Evolutionary conservation across 192 early-diverging fungal species (phyloP).

Genomic region (Gaertneriomyces sp.): DNA sequence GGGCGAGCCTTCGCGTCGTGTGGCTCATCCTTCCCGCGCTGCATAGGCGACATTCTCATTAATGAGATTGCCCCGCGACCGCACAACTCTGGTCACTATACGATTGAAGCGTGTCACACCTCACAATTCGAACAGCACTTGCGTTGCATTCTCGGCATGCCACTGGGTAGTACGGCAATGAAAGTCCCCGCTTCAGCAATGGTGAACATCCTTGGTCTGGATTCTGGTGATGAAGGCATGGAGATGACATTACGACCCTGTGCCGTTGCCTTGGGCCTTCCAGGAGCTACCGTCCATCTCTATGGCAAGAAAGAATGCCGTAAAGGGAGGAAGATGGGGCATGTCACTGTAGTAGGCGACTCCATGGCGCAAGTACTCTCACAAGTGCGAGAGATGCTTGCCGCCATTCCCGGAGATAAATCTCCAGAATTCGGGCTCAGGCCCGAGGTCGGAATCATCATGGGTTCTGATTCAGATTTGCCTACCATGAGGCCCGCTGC

Average conservation of each 20-base stretch:
- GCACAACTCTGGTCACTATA: conserved; percentile 99
- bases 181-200: conserved; percentile 91
- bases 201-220: conserved; percentile 91
- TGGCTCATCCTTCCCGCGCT: not conserved
- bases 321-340: conserved; percentile 94
- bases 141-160: conserved; percentile 85
- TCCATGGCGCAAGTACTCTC: conserved; percentile 74
- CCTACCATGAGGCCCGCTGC: conserved; percentile 91
- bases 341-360: conserved; percentile 89
- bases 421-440: conserved; percentile 7
- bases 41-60: conserved; percentile 69
- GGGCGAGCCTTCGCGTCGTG: not conserved
- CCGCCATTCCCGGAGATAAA: conserved; percentile 19
- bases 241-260: conserved; percentile 62
- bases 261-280: conserved; percentile 65
- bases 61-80: conserved; percentile 99
- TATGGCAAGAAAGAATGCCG: conserved; percentile 93
- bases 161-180: conserved; percentile 79
- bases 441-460: conserved; percentile 88
- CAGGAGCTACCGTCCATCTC: conserved; percentile 86
- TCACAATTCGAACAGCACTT: conserved; percentile 96
- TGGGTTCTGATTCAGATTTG: conserved; percentile 98
- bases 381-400: conserved; percentile 58
- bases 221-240: conserved; percentile 44
- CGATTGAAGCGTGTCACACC: conserved; percentile 94